Evolutionary conservation across 2,329 filamentous ascomycete species (phyloP).

Genomic region (Curvularia spicifera): DNA sequence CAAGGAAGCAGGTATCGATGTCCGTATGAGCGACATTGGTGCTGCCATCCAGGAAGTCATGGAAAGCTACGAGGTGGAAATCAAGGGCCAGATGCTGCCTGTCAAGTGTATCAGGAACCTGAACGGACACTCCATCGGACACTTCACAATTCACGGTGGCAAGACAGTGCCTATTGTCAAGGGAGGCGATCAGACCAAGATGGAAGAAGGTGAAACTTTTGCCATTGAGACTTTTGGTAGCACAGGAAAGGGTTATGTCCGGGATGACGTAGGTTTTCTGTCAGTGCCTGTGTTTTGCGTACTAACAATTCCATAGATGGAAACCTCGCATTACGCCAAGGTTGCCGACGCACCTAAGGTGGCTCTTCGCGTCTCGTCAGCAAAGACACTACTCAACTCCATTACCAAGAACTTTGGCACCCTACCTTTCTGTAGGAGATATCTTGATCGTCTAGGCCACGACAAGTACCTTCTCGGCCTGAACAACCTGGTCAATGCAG

Average conservation of each 20-base stretch:
- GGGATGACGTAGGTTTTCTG: conserved; percentile 70
- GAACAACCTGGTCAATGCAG: conserved; percentile 81
- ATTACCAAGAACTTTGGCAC: conserved; percentile 98
- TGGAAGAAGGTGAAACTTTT: conserved; percentile 96
- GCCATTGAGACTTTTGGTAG: conserved; percentile 96
- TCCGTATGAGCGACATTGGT: conserved; percentile 84
- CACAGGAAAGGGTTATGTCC: conserved; percentile 86
- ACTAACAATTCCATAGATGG: conserved; percentile 57
- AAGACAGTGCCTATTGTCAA: conserved; percentile 96
- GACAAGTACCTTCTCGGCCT: conserved; percentile 92
- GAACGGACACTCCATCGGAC: conserved; percentile 88
- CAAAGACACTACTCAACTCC: conserved; percentile 81
- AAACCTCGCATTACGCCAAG: conserved; percentile 88
- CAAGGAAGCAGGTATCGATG: conserved; percentile 89
- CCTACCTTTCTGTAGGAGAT: conserved; percentile 86
- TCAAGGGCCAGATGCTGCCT: conserved; percentile 77
- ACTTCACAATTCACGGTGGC: conserved; percentile 87
- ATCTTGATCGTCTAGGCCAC: conserved; percentile 89
- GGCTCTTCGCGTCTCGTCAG: conserved; percentile 77
- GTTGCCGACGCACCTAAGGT: conserved; percentile 75
- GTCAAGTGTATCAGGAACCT: conserved; percentile 87
- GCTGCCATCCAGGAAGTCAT: conserved; percentile 86
- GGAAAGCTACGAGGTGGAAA: conserved; percentile 90
- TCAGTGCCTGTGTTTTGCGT: background rate
- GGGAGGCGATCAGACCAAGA: conserved; percentile 85